Evolutionary conservation across 495 filamentous ascomycete genomes (phyloP), one percentile per base, ranked within the genome.

Genomic region (Penicillium canariense): DNA sequence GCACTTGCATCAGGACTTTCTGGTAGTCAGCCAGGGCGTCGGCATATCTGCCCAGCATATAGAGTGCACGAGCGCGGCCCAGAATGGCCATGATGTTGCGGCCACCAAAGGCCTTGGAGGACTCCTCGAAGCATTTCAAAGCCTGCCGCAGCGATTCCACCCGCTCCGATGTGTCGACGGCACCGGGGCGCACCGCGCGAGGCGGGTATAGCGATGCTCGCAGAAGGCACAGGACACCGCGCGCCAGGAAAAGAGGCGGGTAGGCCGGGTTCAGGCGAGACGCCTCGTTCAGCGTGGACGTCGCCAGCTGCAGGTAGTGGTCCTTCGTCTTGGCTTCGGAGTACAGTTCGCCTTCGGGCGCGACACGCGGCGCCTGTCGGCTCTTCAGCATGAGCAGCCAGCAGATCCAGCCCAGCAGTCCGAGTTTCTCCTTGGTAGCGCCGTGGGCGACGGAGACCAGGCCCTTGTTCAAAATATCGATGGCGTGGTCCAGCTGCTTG

Each of bases 361-460:
- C 73, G 12, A 88, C 79, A 54, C 91, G 81, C n/a, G 93, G 90
- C 9, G 95, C 91, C 56, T 92, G 86, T 52, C 95, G 84, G 66
- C 91, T 92, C 76, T 96, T 95, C 72, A 88, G 82, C 63, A 98
- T 78, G 64, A 92, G 89, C 70, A 98, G 73, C 95, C 94, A 97
- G 68, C 91, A 96, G 4, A 96, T 69, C 68, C 87, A 89, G 50
- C 85, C 86, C 48, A 96, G 72, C 53, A 96, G 82, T 52, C 86
- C 88, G 47, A 97, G 80, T 69, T 87, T 91, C 73, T 98, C 94
- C 47, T 92, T 87, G 17, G 84, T 81, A 39, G 84, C 84, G 40
- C 82, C 85, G 49, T 79, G 76, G 32, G 84, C 80, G 67, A 95
- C 82, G 22, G 86, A 90, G 43, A 80, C 81, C 48, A 93, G 76